Percentiles rank a stretch among this genome's conserved stretches.
Conservation (phyloP, 2,329 filamentous ascomycete genomes). For the Cladophialophora immunda region DNA sequence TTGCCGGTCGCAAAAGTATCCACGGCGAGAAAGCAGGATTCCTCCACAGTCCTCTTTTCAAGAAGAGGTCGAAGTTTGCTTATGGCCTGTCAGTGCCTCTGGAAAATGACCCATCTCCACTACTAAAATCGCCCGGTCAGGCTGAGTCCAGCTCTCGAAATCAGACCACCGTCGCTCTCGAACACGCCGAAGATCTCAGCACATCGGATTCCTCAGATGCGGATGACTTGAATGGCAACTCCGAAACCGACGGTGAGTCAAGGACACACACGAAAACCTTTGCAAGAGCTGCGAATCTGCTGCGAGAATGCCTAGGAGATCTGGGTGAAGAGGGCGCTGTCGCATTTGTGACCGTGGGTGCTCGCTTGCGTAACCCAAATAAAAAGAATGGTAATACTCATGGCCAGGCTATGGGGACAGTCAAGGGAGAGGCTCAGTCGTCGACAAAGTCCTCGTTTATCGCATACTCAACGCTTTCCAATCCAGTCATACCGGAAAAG, state of each 20-base stretch:
- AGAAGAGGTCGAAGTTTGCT: constrained; percentile 14
- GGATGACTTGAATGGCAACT: constrained; percentile 47
- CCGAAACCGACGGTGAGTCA: constrained; percentile 39
- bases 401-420: background rate
- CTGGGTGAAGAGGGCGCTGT: constrained; percentile 58
- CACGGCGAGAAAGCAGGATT: constrained; percentile 41
- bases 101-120: constrained; percentile 2
- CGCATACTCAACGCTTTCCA: constrained; percentile 29
- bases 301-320: constrained; percentile 57
- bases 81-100: background rate
- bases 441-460: constrained; percentile 12
- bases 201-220: constrained; percentile 41
- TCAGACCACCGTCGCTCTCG: constrained; percentile 4
- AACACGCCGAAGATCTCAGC: constrained; percentile 18
- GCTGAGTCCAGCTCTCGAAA: background rate
- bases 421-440: background rate
- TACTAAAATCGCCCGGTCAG: background rate
- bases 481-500: constrained; percentile 29
- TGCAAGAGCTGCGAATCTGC: constrained; percentile 57
- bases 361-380: constrained; percentile 16
- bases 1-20: constrained; percentile 43
- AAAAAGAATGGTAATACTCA: constrained; percentile 7
- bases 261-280: constrained; percentile 55
- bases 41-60: constrained; percentile 21
- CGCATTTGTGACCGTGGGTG: constrained; percentile 50